Base-by-base conservation (phyloP, 257 asterid genomes). In the Cordia subcordata region DNA sequence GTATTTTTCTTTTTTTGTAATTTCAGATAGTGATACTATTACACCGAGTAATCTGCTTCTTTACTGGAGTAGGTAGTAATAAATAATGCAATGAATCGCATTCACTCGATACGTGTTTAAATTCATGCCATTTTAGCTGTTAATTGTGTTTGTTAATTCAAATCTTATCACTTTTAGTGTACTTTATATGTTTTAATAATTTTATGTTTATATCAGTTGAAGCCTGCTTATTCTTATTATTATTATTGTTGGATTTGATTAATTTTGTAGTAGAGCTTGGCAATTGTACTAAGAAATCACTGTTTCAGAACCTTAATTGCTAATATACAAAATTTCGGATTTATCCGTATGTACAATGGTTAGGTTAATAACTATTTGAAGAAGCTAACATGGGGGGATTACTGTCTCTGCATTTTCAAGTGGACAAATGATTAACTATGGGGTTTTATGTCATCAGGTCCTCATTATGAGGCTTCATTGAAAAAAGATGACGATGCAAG, bases 401-500 rank as follows among this genome's bases (percentile, higher is more conserved):
- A n/a, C n/a, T n/a, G n/a, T n/a, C n/a, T n/a, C n/a, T n/a, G n/a
- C 10, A 42, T 3, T 42, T 14, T 42, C 2, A 10, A 10, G 12
- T 42, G 47, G 15, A 42, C 47, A 42, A 11, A 42, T 10, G 1
- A 11, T 17, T 52, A 40, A 54, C 55, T 45, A 32, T 44, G 11
- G 58, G 51, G 2, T 20, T 12, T 76, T 68, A 40, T 54, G 27
- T 47, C 47, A 60, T 61, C 65, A 82, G 93, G 77, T 63, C 57
- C 55, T 65, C 55, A 35, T 65, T 46, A 38, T 20, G 76, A 61
- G 62, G 55, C 47, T 45, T 53, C 63, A 19, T 14, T 35, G 47
- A 86, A 79, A 85, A 86, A 84, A 69, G 78, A 75, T 67, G 94
- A 85, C 52, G 67, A 77, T 56, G 77, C 57, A 9, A 44, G 64